Evolutionary conservation across 1,284 basidiomycete genomes (phyloP), one percentile per base, ranked within the genome.

Genomic region (Rhodotorula sp.): DNA sequence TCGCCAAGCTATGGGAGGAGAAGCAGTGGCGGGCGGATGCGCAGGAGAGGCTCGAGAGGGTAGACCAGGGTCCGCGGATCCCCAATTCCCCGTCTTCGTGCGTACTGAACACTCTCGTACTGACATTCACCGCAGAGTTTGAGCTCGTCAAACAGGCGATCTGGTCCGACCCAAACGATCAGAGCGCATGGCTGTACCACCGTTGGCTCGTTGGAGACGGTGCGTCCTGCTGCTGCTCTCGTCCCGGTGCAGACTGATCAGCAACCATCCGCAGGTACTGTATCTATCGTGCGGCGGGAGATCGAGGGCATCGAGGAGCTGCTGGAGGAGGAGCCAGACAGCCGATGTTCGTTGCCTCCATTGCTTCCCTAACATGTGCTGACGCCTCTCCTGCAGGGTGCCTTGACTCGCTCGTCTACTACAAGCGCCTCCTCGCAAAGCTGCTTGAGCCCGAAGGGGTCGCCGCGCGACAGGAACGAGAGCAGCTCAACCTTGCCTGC

Each of bases 171-270:
- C 97, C 97, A 1, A 87, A 88, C 61, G 97, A 99, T 81, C 94
- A 97, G 81, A 94, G 92, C 72, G 93, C 93, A 0, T 99, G 97
- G 97, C 88, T 98, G 67, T 99, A 99, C 81, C 97, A 99, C 80
- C 88, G 93, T 27, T 99, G 96, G 95, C 86, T 99, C 0, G 86
- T 98, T 61, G 72, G 75, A 15, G 64, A 65, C 32, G 72, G 75
- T 76, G 34, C 34, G 61, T 19, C 6, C 22, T 32, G 29, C 17
- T 15, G n/a, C 8, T 7, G 5, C 21, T n/a, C 19, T 25, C 7
- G 29, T 21, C 21, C n/a, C 0, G 21, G 15, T 21, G 54, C 4
- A 6, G 22, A 2, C 48, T 22, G 53, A 17, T 37, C 22, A n/a
- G 5, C n/a, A 27, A 21, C 1, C 32, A 2, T 4, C 37, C 50